phyloP scores from a whole-genome alignment of 1,284 basidiomycete genomes.

The Puccinia hordei region DNA sequence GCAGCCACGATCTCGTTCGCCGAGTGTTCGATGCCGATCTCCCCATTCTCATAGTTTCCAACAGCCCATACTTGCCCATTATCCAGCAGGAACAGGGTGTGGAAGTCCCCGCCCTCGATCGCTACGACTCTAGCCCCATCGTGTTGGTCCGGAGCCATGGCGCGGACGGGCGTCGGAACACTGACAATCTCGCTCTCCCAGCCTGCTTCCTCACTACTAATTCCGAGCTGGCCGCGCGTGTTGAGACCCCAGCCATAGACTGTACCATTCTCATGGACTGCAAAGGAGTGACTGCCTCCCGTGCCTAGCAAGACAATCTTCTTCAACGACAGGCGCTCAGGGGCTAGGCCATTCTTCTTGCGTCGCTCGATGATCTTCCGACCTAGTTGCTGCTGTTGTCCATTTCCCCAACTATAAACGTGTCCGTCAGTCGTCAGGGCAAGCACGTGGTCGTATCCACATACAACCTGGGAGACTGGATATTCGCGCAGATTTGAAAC shows the following conservation, averaged over 20 bases:
- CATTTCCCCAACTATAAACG: slow-evolving; percentile 77
- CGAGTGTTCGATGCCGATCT: slow-evolving; percentile 73
- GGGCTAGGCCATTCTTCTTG: slow-evolving; percentile 78
- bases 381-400: slow-evolving; percentile 82
- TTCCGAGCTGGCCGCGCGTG: slow-evolving; percentile 71
- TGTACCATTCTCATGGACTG: slow-evolving; percentile 75
- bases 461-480: slow-evolving; percentile 68
- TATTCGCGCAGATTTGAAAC: slow-evolving; percentile 59
- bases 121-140: slow-evolving; percentile 69
- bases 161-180: slow-evolving; percentile 70
- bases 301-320: slow-evolving; percentile 77
- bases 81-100: slow-evolving; percentile 81
- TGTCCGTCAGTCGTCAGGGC: slow-evolving; percentile 80
- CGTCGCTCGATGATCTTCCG: slow-evolving; percentile 75
- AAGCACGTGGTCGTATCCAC: slow-evolving; percentile 82
- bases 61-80: slow-evolving; percentile 80
- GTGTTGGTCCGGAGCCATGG: slow-evolving; percentile 70
- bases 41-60: slow-evolving; percentile 75
- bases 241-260: slow-evolving; percentile 93
- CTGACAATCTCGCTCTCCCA: slow-evolving; percentile 66
- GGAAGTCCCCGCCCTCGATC: slow-evolving; percentile 74
- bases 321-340: slow-evolving; percentile 75
- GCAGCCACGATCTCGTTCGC: slow-evolving; percentile 64
- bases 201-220: slow-evolving; percentile 62
- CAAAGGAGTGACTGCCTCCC: slow-evolving; percentile 83